A percentile compares a stretch with the other conserved stretches of the same genome.
phyloP scores from a whole-genome alignment of 495 filamentous ascomycete genomes.

The Xylaria castorea region DNA sequence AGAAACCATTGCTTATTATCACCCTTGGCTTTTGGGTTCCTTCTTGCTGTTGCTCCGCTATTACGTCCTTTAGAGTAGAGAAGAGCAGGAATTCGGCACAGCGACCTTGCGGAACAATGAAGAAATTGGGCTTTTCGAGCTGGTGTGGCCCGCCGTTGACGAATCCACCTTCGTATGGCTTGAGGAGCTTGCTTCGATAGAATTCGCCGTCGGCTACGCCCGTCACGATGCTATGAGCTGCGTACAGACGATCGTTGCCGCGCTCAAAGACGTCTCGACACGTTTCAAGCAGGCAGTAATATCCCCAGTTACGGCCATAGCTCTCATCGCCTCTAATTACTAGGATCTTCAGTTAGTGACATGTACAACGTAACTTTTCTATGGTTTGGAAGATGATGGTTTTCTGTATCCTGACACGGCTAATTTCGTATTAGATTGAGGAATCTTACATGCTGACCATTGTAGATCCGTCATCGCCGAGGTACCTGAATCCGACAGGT shows the following conservation, averaged over 20 bases:
- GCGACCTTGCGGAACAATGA: constrained; percentile 28
- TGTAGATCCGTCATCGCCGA: constrained; percentile 27
- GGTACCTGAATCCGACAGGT: constrained; percentile 25
- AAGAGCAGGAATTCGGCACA: constrained; percentile 27
- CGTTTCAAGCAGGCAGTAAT: constrained; percentile 27
- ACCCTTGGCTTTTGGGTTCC: background rate
- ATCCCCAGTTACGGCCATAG: constrained; percentile 27
- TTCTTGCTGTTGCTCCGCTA: constrained; percentile 1
- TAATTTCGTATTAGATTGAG: background rate
- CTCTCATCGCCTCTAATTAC: constrained; percentile 26
- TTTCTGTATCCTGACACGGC: background rate
- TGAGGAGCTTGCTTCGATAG: constrained; percentile 21
- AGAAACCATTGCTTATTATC: constrained; percentile 27
- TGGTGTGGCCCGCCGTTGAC: constrained; percentile 24
- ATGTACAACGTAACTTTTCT: background rate
- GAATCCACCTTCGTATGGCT: constrained; percentile 20
- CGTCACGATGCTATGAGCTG: constrained; percentile 6
- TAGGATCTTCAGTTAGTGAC: constrained; percentile 2
- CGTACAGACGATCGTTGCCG: constrained; percentile 16
- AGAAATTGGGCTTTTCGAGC: constrained; percentile 22
- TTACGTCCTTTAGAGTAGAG: constrained; percentile 11
- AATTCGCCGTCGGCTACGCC: constrained; percentile 17
- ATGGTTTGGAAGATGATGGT: background rate
- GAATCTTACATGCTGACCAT: constrained; percentile 25
- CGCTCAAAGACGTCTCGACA: constrained; percentile 27